Conservation (phyloP, 306 rosid genomes). For the Datisca glomerata region DNA sequence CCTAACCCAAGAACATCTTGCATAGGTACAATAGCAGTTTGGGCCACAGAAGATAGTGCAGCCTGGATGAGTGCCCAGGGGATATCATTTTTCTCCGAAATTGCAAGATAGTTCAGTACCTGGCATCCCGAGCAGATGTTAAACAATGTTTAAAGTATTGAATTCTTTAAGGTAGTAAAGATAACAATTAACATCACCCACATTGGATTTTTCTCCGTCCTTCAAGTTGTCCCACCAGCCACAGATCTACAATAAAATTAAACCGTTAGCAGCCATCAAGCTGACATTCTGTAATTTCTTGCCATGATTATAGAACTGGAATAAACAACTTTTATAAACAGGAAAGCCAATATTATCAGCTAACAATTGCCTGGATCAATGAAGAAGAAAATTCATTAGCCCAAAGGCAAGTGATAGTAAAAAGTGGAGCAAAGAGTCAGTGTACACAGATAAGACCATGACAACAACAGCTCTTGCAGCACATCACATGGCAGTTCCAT, state of each 20-base stretch:
- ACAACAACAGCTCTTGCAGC: neutral
- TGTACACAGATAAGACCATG: neutral
- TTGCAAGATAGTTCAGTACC: slow-evolving; percentile 61
- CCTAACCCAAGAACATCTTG: slow-evolving; percentile 86
- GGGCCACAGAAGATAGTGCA: slow-evolving; percentile 67
- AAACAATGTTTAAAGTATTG: neutral
- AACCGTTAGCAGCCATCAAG: slow-evolving; percentile 12
- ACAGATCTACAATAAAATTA: slow-evolving; percentile 32
- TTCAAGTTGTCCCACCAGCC: slow-evolving; percentile 94
- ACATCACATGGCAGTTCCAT: neutral
- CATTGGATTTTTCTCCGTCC: slow-evolving; percentile 62
- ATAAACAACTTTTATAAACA: neutral
- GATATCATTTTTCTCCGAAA: slow-evolving; percentile 48
- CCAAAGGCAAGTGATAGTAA: too few species aligned
- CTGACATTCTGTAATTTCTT: slow-evolving; percentile 4
- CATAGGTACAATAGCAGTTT: slow-evolving; percentile 69
- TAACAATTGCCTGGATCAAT: too few species aligned
- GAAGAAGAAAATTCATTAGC: too few species aligned
- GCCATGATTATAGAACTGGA: slow-evolving; percentile 6
- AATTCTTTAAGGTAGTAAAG: neutral
- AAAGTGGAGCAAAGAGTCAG: too few species aligned
- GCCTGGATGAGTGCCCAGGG: slow-evolving; percentile 59
- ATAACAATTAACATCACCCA: slow-evolving; percentile 15
- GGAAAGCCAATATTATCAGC: too few species aligned
- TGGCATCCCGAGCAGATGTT: slow-evolving; percentile 13